Evolutionary conservation across 495 filamentous ascomycete genomes (phyloP), one percentile per base, ranked within the genome.

Genomic region (Lepidopterella palustris): DNA sequence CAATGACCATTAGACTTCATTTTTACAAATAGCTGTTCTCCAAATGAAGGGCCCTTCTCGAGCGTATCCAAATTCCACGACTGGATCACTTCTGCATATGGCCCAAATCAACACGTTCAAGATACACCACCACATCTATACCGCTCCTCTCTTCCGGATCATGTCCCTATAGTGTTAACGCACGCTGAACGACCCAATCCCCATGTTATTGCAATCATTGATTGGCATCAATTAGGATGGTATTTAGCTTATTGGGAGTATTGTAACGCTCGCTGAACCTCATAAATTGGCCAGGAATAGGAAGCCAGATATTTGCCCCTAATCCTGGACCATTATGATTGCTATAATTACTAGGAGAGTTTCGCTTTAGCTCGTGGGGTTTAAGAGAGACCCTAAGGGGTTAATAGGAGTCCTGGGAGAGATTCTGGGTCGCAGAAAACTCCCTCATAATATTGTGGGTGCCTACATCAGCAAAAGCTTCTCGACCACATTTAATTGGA

Each of bases 141-240:
- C 61, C 69, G 76, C 20, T 23, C 58, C 24, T 65, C 67, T 8
- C 63, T 77, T 47, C 69, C 76, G n/a, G 78, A 81, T 60, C 48
- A 15, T 50, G 58, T 66, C 52, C 67, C 70, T 6, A 75, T 79
- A 48, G 73, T 71, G 2, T 81, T 79, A 42, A 80, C 78, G 13
- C 77, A 80, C 63, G 70, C 64, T 23, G 76, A 75, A 59, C 63
- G 59, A 27, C 60, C 56, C 0, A 39, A 51, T 8, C 73, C 73
- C 31, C 66, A 57, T 47, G 52, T 76, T 26, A 61, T 73, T 24
- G 70, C 74, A 0, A 61, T 81, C 27, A 57, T 79, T 18, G 77
- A 78, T 49, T 79, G 76, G 78, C 72, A 77, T 52, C 75, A 79
- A 56, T 72, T 77, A 3, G 77, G 77, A 4, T 79, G 76, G 75